These are phyloP conservation scores for Heterobasidion annosum DNA, from an alignment of 1,284 basidiomycete species.

Conservation along the genomic window DNA sequence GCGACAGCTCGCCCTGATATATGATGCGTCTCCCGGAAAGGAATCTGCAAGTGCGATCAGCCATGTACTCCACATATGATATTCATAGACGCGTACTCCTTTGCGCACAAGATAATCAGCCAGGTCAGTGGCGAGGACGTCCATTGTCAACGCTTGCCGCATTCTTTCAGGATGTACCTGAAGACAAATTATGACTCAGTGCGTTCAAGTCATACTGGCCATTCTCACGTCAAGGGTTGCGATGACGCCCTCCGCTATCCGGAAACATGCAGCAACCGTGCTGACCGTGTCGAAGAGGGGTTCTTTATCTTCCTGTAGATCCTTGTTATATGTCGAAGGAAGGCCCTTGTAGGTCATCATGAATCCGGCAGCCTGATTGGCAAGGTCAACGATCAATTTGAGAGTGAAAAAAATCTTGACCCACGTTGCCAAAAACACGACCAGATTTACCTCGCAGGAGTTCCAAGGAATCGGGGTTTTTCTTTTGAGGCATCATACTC, in stretches of 20 bases:
- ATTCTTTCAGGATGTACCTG: constrained; percentile 88
- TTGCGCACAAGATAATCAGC: constrained; percentile 98
- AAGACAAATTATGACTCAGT: not conserved
- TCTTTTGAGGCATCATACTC: constrained; percentile 99
- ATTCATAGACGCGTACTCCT: constrained; percentile 55
- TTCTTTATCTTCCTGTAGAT: constrained; percentile 98
- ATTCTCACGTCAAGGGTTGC: constrained; percentile 73
- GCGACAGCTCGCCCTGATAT: constrained; percentile 95
- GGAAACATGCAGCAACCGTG: constrained; percentile 82
- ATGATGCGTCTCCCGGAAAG: constrained; percentile 98
- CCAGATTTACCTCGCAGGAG: constrained; percentile 93
- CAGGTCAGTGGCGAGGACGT: constrained; percentile 94
- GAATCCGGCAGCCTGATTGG: constrained; percentile 86
- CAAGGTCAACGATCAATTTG: not conserved
- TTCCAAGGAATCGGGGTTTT: constrained; percentile 96
- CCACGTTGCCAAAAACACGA: constrained; percentile 85
- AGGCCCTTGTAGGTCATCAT: constrained; percentile 96
- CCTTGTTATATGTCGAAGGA: constrained; percentile 99
- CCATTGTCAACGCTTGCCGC: constrained; percentile 86
- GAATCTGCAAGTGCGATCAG: constrained; percentile 38
- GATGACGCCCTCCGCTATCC: constrained; percentile 92
- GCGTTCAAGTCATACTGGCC: not conserved
- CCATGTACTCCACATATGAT: not conserved
- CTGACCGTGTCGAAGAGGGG: constrained; percentile 93
- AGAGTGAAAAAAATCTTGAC: constrained; percentile 12